Evolutionary conservation across 2,329 filamentous ascomycete species (phyloP), one percentile per base, ranked within the genome.

Genomic region (Tolypocladium capitatum): DNA sequence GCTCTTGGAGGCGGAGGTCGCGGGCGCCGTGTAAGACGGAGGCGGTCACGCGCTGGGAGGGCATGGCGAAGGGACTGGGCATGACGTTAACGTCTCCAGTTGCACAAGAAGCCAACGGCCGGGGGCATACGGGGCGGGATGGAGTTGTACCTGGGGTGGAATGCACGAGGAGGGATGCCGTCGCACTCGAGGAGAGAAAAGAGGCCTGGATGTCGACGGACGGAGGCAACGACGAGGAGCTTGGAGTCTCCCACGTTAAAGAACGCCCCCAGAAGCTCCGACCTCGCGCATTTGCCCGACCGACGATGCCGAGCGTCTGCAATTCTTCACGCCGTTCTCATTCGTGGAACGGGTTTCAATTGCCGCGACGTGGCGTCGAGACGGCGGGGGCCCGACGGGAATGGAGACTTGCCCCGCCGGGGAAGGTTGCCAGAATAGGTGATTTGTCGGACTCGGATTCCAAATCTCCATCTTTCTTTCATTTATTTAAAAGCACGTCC

Each of bases 1-100:
- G 73, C 48, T 71, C 67, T 70, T 80, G 71, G 5, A 76, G 56
- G 36, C 70, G 68, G 45, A 78, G 66, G 38, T 77, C 72, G 52
- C 66, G 68, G 43, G 67, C 68, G 16, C 70, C 75, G 52, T 76
- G 68, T n/a, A 78, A 68, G 48, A 79, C 73, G 18, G 75, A 78
- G 18, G 75, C 73, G 53, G 66, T 67, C 28, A 75, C 68, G 44
- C 46, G 52, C 41, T 58, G 48, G 2, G 41, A 20, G 18, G 44
- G 34, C 38, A 42, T 42, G 9, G 21, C 8, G 21, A 40, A 24
- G 35, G 8, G 20, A 24, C 20, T 38, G 20, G 13, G 8, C 2
- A 14, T 40, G 14, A 14, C 9, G 13, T 40, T 21, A 16, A 11
- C 20, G 9, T 4, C 11, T 27, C 7, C 10, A 28, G 24, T 7